Conservation (phyloP, 371 early-diverging fungal genomes). For the Mucor ambiguus region DNA sequence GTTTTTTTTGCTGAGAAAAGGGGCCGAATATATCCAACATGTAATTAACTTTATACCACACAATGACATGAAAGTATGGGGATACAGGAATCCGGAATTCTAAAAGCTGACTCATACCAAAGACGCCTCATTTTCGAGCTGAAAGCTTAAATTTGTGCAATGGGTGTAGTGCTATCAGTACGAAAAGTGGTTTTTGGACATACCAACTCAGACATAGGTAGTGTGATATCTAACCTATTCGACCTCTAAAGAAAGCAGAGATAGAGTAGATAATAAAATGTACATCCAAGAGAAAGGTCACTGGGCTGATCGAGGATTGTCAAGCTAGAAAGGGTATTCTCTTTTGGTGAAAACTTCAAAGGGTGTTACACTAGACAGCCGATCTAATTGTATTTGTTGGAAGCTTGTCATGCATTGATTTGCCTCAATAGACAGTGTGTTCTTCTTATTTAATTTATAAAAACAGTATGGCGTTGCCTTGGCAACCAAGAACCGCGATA, state of each 20-base stretch:
- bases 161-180: background rate
- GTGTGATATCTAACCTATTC: background rate
- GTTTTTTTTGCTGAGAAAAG: background rate
- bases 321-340: background rate
- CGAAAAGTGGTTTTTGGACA: background rate
- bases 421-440: background rate
- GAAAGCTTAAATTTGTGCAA: slow-evolving; percentile 4
- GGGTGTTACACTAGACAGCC: background rate
- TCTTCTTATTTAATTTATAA: background rate
- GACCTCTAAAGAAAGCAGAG: background rate
- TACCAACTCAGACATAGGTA: background rate
- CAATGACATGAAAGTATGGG: background rate
- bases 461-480: background rate
- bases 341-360: background rate
- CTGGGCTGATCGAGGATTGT: background rate
- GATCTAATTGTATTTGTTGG: background rate
- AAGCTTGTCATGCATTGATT: background rate
- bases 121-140: slow-evolving; percentile 1
- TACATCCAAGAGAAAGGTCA: background rate
- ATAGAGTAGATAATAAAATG: too few species aligned
- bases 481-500: background rate
- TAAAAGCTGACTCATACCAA: background rate
- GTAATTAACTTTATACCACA: background rate
- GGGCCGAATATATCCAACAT: background rate
- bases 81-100: background rate